Percentiles rank a stretch among this genome's conserved stretches.
These are phyloP conservation scores for Canna indica DNA, from an alignment of 176 grass and related monocot genomes.

Conservation along the genomic window DNA sequence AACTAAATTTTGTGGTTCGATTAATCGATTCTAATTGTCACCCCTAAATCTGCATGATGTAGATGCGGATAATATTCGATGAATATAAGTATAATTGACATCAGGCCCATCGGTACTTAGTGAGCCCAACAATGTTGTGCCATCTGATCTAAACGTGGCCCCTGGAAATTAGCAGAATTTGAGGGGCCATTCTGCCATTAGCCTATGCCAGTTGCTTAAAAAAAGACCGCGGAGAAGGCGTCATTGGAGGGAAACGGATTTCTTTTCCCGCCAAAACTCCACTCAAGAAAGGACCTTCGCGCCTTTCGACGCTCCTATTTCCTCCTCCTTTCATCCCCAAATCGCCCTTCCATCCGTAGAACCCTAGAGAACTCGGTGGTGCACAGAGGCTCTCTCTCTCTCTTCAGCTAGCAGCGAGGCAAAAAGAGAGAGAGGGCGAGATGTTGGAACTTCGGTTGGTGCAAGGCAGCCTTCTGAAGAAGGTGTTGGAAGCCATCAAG, in stretches of 20 bases:
- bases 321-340: background rate
- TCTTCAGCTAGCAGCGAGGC: background rate
- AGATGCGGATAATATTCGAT: too few relatives aligned
- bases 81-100: too few relatives aligned
- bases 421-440: background rate
- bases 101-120: too few relatives aligned
- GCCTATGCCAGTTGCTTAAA: background rate
- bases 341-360: background rate
- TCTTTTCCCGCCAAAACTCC: background rate
- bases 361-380: background rate
- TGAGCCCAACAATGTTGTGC: too few relatives aligned
- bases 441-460: constrained; percentile 20
- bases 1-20: too few relatives aligned
- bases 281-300: too few relatives aligned
- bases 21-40: too few relatives aligned
- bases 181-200: background rate
- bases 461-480: constrained; percentile 19
- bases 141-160: too few relatives aligned
- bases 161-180: too few relatives aligned
- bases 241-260: background rate
- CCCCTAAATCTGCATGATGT: too few relatives aligned
- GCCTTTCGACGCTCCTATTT: background rate
- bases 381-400: background rate
- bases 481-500: constrained; percentile 15
- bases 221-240: background rate